These are phyloP conservation scores for Babjeviella inositovora DNA, from an alignment of 805 yeast genomes.

Conservation along the genomic window DNA sequence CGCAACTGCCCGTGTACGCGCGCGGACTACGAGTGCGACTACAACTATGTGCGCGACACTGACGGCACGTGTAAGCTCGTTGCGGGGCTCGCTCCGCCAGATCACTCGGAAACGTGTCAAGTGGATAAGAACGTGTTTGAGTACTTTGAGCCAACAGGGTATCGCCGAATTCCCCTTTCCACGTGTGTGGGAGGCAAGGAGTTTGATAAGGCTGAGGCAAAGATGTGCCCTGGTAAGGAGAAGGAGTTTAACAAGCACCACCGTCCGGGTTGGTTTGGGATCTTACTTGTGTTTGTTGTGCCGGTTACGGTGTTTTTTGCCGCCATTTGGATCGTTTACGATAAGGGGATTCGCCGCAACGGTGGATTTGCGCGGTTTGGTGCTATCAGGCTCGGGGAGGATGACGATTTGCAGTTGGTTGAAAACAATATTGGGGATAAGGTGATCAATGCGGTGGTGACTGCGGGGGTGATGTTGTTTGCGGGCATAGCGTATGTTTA, in stretches of 20 bases:
- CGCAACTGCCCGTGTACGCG: constrained; percentile 75
- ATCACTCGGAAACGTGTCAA: constrained; percentile 43
- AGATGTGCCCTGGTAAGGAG: constrained; percentile 82
- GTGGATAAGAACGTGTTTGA: constrained; percentile 38
- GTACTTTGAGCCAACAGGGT: constrained; percentile 84
- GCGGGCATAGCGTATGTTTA: constrained; percentile 20
- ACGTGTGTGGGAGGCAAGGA: constrained; percentile 74
- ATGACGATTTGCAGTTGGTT: constrained; percentile 35
- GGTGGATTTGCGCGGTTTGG: constrained; percentile 72
- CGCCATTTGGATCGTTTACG: constrained; percentile 58
- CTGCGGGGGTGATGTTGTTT: constrained; percentile 31
- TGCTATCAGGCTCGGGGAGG: constrained; percentile 72
- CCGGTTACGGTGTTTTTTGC: constrained; percentile 27
- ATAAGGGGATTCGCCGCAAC: constrained; percentile 63
- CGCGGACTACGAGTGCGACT: constrained; percentile 88
- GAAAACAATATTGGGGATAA: constrained; percentile 49
- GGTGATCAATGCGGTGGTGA: constrained; percentile 40
- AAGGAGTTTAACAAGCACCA: constrained; percentile 39
- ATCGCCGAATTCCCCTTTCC: constrained; percentile 70
- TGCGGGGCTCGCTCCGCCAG: constrained; percentile 54
- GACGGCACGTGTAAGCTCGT: constrained; percentile 84
- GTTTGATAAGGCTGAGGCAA: constrained; percentile 47
- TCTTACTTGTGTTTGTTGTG: constrained; percentile 41
- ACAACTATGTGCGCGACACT: constrained; percentile 48
- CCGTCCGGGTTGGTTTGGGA: constrained; percentile 30